phyloP scores from a whole-genome alignment of 805 yeast genomes.

The Myxozyma mucilagina region DNA sequence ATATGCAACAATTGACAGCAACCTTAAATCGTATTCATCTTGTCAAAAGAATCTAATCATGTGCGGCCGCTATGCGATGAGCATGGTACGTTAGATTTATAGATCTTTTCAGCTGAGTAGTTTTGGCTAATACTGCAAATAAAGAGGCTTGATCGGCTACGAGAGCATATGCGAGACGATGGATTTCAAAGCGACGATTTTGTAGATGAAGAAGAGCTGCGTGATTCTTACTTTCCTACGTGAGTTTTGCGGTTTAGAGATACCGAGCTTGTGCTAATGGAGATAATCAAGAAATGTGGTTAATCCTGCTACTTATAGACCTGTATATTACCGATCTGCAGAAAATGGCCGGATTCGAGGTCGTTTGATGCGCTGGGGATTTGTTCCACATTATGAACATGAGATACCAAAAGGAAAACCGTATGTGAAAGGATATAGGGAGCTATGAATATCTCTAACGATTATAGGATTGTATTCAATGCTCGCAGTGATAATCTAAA shows the following conservation, averaged over 20 bases:
- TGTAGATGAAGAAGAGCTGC: slow-evolving; percentile 25
- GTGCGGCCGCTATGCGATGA: slow-evolving; percentile 65
- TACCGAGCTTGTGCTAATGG: background rate
- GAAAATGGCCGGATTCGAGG: slow-evolving; percentile 37
- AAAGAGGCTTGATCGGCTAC: slow-evolving; percentile 28
- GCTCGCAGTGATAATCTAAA: slow-evolving; percentile 66
- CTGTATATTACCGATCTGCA: slow-evolving; percentile 16
- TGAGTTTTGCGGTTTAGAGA: slow-evolving; percentile 39
- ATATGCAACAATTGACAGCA: too few species aligned
- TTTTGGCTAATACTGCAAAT: background rate
- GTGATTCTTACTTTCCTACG: slow-evolving; percentile 40
- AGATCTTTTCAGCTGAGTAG: background rate
- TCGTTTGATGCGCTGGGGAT: slow-evolving; percentile 71
- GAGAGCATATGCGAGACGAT: slow-evolving; percentile 23
- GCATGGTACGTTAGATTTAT: slow-evolving; percentile 42
- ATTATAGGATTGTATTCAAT: slow-evolving; percentile 48
- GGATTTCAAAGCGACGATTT: slow-evolving; percentile 38
- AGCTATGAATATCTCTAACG: background rate
- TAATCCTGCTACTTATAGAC: slow-evolving; percentile 23
- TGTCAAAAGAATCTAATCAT: slow-evolving; percentile 37
- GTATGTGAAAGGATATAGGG: slow-evolving; percentile 4
- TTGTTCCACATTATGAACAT: slow-evolving; percentile 67
- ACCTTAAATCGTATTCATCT: background rate
- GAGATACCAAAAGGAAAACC: slow-evolving; percentile 44
- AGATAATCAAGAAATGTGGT: slow-evolving; percentile 18